Evolutionary conservation across 1,139 yeast genomes (phyloP), one percentile per base, ranked within the genome.

Genomic region (Yamadazyma songkhlaensis): DNA sequence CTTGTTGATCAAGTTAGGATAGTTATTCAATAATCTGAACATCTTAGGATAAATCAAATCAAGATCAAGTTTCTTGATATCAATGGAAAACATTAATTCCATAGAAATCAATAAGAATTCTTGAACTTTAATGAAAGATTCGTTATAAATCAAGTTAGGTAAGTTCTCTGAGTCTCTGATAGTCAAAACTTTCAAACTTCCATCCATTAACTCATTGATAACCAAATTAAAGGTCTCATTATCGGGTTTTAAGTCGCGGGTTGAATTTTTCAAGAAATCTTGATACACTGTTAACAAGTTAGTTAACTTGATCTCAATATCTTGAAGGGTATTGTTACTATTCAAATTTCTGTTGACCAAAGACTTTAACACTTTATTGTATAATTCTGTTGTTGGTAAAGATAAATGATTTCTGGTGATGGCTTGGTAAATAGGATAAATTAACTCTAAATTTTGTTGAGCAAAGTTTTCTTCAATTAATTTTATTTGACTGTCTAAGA

Each of bases 51-150:
- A 47, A 12, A 67, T 45, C 2, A 25, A 21, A 7, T 43, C 25
- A 41, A 57, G 55, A 43, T 57, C 67, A 35, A 68, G 53, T 31
- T 64, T 58, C 11, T 50, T 50, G 14, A 46, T 39, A 17, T 54
- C 47, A 12, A 84, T 75, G 24, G 79, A 67, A 32, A 49, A 55
- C 43, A 81, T 73, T 43, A 84, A 67, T 47, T 81, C 86, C 38
- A 77, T 55, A 0, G 84, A 84, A 41, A 84, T 75, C 53, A 79
- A 77, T 45, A 75, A 72, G 54, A 80, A 83, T 52, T 83, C 88
- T 39, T 80, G 81, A 41, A 74, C 68, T 32, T 80, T 77, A 22
- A 60, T 50, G 27, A 53, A 57, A 5, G 64, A 57, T 3, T 54
- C 50, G 5, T 59, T 44, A 35, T 58, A 63, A 21, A 45, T 14